phyloP scores from a whole-genome alignment of 1,139 yeast genomes.

The Debaryomycetaceae sp. region DNA sequence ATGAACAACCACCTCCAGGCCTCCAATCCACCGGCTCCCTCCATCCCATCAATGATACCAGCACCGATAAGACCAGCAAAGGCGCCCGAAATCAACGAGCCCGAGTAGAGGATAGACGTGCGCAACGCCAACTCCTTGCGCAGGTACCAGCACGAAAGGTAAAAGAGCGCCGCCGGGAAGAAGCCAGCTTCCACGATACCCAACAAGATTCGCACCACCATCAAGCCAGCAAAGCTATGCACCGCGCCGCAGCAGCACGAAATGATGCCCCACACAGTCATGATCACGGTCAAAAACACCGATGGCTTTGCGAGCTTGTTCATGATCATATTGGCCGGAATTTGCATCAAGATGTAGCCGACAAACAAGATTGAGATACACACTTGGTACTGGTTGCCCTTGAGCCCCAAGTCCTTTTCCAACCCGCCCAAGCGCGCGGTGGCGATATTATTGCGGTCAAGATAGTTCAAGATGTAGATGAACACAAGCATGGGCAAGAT shows the following conservation, averaged over 20 bases:
- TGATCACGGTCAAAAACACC: slow-evolving; percentile 43
- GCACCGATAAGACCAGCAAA: slow-evolving; percentile 70
- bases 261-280: slow-evolving; percentile 52
- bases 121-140: slow-evolving; percentile 47
- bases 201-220: slow-evolving; percentile 45
- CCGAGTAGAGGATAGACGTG: slow-evolving; percentile 56
- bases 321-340: slow-evolving; percentile 48
- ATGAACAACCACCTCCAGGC: slow-evolving; percentile 76
- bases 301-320: slow-evolving; percentile 51
- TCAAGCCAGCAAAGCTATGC: slow-evolving; percentile 36
- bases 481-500: slow-evolving; percentile 54
- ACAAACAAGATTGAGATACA: slow-evolving; percentile 55
- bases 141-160: slow-evolving; percentile 47
- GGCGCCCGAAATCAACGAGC: slow-evolving; percentile 74
- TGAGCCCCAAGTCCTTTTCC: slow-evolving; percentile 45
- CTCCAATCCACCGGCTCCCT: slow-evolving; percentile 32
- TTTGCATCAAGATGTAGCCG: slow-evolving; percentile 58
- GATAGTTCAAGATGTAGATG: slow-evolving; percentile 48
- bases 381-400: slow-evolving; percentile 50
- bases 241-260: slow-evolving; percentile 44
- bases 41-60: slow-evolving; percentile 38
- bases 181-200: slow-evolving; percentile 60
- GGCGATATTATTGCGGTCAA: slow-evolving; percentile 61
- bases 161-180: slow-evolving; percentile 49
- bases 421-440: slow-evolving; percentile 59